Base-by-base conservation (phyloP, 345 rosid genomes). In the Eucalyptus decipiens region DNA sequence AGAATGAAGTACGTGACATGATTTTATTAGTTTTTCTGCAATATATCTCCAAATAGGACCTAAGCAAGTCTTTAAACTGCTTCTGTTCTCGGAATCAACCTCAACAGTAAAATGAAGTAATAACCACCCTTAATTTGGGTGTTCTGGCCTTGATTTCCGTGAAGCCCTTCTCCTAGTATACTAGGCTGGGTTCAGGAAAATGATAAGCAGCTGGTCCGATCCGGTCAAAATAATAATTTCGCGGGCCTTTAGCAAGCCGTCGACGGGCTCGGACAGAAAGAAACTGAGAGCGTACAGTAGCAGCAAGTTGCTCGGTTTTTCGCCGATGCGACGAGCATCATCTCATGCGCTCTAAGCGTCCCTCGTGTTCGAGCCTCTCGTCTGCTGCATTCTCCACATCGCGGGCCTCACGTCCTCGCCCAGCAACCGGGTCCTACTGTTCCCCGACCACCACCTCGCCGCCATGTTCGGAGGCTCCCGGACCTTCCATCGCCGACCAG, bases 401-500 rank as follows among this genome's bases (percentile, higher is more conserved):
- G 37, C 51, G 16, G 42, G 6, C 81, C 8, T 19, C 81, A 37
- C 81, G 14, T 37, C 42, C 45, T 37, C 81, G 23, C 81, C 45
- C 81, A 5, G 1, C 45, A 72, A 76, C 83, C 83, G 1, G 28
- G 85, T 40, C 85, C 47, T 40, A 4, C 85, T 21, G 47, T 76
- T 76, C 47, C 83, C 43, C 4, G 85, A 76, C 85, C 5, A 7
- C 85, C 30, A 1, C 30, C 47, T 76, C 30, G 85, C 47, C 16
- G 47, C 47, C 85, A 23, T 76, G 30, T 23, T 40, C 85, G 85
- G 30, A 40, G 17, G 13, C 47, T 76, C 47, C 85, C 85, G 13
- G 13, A 7, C 47, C 87, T 87, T 86, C 50, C 54, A 86, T 93
- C 85, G 89, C 94, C 87, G 90, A 91, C 30, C 95, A 89, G 91